Base-by-base conservation (phyloP, 2,329 filamentous ascomycete species). In the Penicillium sp. region DNA sequence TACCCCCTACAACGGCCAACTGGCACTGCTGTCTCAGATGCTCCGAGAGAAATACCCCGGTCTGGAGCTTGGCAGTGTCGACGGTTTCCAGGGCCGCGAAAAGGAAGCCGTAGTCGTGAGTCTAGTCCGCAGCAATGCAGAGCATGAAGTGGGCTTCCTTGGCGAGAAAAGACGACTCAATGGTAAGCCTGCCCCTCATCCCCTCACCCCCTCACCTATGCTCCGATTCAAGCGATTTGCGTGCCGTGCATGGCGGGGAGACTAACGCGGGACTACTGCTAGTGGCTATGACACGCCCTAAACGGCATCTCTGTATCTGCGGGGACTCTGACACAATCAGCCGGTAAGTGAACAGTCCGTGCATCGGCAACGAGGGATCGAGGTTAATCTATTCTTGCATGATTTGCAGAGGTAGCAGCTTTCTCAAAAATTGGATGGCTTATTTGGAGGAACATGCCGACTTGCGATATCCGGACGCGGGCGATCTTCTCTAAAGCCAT, bases 251-350 rank as follows among this genome's bases (percentile, higher is more conserved):
- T 11, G 21, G 40, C 45, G n/a, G 24, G 31, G 29, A 37, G 26
- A 31, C 55, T 65, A 55, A 64, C 36, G 26, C 42, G 51, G 26
- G 43, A 52, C 18, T 24, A 66, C 71, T 45, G 18, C 5, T 28
- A 96, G 92, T 97, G 65, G 93, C 94, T 49, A 97, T 99, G 92
- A 99, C 94, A 58, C 86, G 94, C 62, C 91, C 94, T 5, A 93
- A 90, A 77, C 85, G 94, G 64, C 93, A 94, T 69, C 80, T 99
- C 39, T 94, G 90, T 59, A 83, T 99, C 16, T 88, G 97, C 66
- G 94, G 93, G 40, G 94, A 99, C 73, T 94, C 91, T 55, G 94
- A 97, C 71, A 97, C 93, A 3, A 90, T 96, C 51, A 87, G 88
- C 74, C 87, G 84, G 90, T 96, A 80, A 83, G 90, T 85, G 23